Evolutionary conservation across 2,329 filamentous ascomycete genomes (phyloP), one percentile per base, ranked within the genome.

Genomic region (Hymenoscyphus scutula): DNA sequence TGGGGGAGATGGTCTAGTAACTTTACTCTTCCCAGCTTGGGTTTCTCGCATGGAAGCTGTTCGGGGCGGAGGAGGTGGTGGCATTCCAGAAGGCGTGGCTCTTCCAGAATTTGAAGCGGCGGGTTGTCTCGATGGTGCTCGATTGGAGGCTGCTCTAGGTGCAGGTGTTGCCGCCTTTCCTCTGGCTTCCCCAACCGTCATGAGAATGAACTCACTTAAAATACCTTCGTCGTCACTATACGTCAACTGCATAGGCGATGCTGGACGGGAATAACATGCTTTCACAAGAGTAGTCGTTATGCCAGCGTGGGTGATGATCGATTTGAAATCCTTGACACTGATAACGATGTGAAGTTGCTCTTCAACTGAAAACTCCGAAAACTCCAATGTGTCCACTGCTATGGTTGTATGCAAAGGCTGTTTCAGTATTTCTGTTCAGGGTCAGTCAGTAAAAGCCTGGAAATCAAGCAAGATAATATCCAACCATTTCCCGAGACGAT

Each of bases 331-430:
- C 71, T 91, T 92, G 72, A 94, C 89, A 69, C 87, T 91, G 71
- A 93, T 89, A 63, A 91, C 84, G 70, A 92, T 90, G 72, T 92
- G 90, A 62, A 92, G 81, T 58, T 89, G 87, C 64, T 91, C 86
- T 72, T 92, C 87, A 32, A 91, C 86, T 25, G 84, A 80, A 64
- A 93, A 90, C 58, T 88, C 83, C 62, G 90, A 87, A 70, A 94
- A 94, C 68, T 93, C 90, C 62, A 89, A 84, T 32, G 85, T 86
- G 72, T 92, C 89, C 15, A 93, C 83, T 0, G 89, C 85, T 64
- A 94, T 90, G 32, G 89, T 90, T 10, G 90, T 94, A 69, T 91
- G 89, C 1, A 94, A 80, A 5, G 90, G 90, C 72, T 93, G 91
- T 73, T 91, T 92, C 53, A 93, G 76, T 17, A 92, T 86, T 70